Conservation (phyloP, 768 basidiomycete genomes). For the Aureoboletus auriporus region DNA sequence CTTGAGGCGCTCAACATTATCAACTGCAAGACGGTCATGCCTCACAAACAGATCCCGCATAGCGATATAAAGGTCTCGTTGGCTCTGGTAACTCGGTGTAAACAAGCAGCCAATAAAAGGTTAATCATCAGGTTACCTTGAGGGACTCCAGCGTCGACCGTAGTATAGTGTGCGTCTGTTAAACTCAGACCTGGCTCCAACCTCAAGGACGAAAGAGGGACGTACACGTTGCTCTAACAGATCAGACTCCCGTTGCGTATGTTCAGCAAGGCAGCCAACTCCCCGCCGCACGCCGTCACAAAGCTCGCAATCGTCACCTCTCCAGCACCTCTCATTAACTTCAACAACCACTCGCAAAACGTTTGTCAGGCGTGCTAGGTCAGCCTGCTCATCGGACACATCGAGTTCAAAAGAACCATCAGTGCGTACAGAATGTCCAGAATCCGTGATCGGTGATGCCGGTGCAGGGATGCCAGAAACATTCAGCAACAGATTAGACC, state of each 20-base stretch:
- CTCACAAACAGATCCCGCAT: conserved; percentile 84
- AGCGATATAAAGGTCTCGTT: conserved; percentile 85
- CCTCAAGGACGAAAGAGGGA: conserved; percentile 5
- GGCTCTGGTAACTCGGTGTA: conserved; percentile 39
- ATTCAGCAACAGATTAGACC: conserved; percentile 31
- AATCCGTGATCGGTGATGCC: conserved; percentile 12
- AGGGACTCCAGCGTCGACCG: conserved; percentile 71
- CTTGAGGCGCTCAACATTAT: conserved; percentile 83
- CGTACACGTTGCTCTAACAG: conserved; percentile 68
- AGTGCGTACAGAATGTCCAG: conserved; percentile 8
- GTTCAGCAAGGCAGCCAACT: conserved; percentile 59
- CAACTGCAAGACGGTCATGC: conserved; percentile 84
- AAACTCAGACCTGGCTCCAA: background rate
- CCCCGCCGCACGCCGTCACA: conserved; percentile 76
- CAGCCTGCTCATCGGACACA: conserved; percentile 56
- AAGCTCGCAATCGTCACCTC: conserved; percentile 77
- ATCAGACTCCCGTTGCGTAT: conserved; percentile 70
- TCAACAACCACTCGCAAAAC: conserved; percentile 75
- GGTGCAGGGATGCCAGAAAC: conserved; percentile 30
- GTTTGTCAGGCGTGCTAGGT: conserved; percentile 78
- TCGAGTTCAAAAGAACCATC: conserved; percentile 20
- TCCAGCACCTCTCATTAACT: conserved; percentile 78
- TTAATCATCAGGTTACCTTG: conserved; percentile 46
- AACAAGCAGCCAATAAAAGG: conserved; percentile 6
- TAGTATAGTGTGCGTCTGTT: conserved; percentile 57